Conservation (phyloP, 2,329 filamentous ascomycete genomes). For the Annulohypoxylon truncatum region DNA sequence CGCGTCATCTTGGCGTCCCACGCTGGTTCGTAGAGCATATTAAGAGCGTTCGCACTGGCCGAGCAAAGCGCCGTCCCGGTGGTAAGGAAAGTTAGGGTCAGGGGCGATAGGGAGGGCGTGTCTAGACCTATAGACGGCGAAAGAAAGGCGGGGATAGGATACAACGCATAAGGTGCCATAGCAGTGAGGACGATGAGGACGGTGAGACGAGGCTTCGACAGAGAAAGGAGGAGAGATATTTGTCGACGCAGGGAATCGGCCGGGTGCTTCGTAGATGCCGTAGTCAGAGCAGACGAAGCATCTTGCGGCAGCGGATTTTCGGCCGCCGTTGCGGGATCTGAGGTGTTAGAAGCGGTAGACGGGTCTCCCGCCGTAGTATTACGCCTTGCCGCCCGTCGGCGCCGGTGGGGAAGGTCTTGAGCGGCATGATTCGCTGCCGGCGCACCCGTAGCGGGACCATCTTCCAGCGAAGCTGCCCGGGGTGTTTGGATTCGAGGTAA, state of each 20-base stretch:
- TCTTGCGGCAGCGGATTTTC: conserved; percentile 56
- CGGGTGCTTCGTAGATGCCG: conserved; percentile 62
- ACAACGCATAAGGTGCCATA: conserved; percentile 91
- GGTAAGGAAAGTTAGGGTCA: conserved; percentile 93
- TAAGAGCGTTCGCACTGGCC: conserved; percentile 92
- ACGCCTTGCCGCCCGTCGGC: conserved; percentile 44
- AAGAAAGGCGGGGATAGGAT: conserved; percentile 89
- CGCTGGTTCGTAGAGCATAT: conserved; percentile 94
- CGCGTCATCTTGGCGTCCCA: conserved; percentile 94
- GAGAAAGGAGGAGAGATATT: conserved; percentile 83
- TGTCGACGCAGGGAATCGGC: conserved; percentile 69
- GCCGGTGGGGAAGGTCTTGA: conserved; percentile 45
- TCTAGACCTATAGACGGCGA: conserved; percentile 69
- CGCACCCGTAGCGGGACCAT: conserved; percentile 17
- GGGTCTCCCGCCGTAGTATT: conserved; percentile 17
- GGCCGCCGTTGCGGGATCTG: conserved; percentile 12
- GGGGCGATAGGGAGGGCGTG: conserved; percentile 85
- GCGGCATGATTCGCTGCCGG: conserved; percentile 19
- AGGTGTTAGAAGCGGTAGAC: background rate
- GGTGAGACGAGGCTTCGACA: conserved; percentile 94
- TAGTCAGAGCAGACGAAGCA: conserved; percentile 67
- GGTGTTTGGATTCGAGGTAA: conserved; percentile 17
- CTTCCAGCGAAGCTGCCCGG: conserved; percentile 6
- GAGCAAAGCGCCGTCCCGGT: conserved; percentile 87
- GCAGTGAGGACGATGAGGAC: conserved; percentile 91